Base-by-base conservation (phyloP, 2,329 filamentous ascomycete genomes). In the Aspergillus jensenii region DNA sequence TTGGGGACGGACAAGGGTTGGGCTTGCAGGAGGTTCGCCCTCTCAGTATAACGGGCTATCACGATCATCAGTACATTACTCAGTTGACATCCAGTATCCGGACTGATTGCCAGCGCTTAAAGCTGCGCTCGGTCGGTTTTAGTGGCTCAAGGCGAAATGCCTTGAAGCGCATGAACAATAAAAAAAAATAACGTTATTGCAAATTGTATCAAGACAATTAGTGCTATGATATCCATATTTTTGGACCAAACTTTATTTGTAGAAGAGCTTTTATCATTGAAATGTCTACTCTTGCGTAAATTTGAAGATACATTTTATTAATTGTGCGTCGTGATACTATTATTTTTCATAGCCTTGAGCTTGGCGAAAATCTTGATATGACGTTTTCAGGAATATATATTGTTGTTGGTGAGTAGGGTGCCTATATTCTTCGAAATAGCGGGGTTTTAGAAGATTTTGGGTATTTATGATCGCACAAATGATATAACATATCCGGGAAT, bases 171-270 rank as follows among this genome's bases (percentile, higher is more conserved):
- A 45, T 55, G 19, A 55, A 55, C 35, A 14, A 47, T 31, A 55
- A 46, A 58, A 46, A 58, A 58, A 58, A 51, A 45, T 11, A 50
- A 58, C 40, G 7, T 51, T 21, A 25, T 51, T 17, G 27, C 37
- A 43, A 15, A 46, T 51, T 52, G 31, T 52, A 56, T 48, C 40
- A 56, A 51, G 31, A 35, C 27, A 11, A 31, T 31, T 11, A 31
- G 27, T 31, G 9, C 40, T 25, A 46, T 46, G 54, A 52, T 31
- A 56, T 31, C 21, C 41, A 43, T 47, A 35, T 21, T 46, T 19
- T n/a, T 12, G 1, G 15, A 1, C 8, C 5, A 5, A 37, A 14
- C 14, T n/a, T 14, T 15, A 6, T 37, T 5, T 31, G 27, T 31
- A 31, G 27, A 31, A 31, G 35, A 37, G 31, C 31, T 33, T 33